Conservation (phyloP, 2,329 filamentous ascomycete species). For the Pezicula radicicola region DNA sequence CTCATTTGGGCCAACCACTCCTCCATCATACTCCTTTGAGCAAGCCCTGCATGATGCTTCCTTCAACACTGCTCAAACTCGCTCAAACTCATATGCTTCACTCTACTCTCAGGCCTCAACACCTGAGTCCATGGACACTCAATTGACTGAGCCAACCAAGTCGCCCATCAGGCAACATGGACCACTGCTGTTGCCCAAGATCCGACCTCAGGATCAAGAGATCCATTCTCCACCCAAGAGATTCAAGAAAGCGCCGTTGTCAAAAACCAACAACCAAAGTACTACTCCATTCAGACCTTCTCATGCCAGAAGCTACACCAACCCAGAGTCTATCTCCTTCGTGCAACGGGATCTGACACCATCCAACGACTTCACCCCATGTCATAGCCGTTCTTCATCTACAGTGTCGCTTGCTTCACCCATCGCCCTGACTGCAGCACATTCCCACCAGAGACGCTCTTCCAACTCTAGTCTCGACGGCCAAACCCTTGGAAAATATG, state of each 20-base stretch:
- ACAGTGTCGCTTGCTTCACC: slow-evolving; percentile 24
- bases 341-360: slow-evolving; percentile 20
- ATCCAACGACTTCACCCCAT: slow-evolving; percentile 5
- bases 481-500: slow-evolving; percentile 64
- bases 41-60: slow-evolving; percentile 53
- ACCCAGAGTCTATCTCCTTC: slow-evolving; percentile 51
- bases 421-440: slow-evolving; percentile 28
- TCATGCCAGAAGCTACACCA: slow-evolving; percentile 59
- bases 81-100: slow-evolving; percentile 41
- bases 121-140: slow-evolving; percentile 65
- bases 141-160: slow-evolving; percentile 65
- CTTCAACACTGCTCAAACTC: slow-evolving; percentile 36
- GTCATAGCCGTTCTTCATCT: slow-evolving; percentile 18
- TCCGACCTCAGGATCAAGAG: slow-evolving; percentile 79
- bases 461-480: slow-evolving; percentile 69
- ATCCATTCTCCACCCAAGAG: slow-evolving; percentile 62
- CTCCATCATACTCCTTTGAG: slow-evolving; percentile 54
- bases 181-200: slow-evolving; percentile 79
- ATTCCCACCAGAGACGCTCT: slow-evolving; percentile 50
- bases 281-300: slow-evolving; percentile 38
- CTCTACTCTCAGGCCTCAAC: slow-evolving; percentile 67
- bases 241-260: slow-evolving; percentile 42
- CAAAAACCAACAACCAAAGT: slow-evolving; percentile 13
- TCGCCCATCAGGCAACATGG: slow-evolving; percentile 77
- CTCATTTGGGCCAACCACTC: slow-evolving; percentile 47